Evolutionary conservation across 768 basidiomycete species (phyloP), one percentile per base, ranked within the genome.

Genomic region (Podaxis sp.): DNA sequence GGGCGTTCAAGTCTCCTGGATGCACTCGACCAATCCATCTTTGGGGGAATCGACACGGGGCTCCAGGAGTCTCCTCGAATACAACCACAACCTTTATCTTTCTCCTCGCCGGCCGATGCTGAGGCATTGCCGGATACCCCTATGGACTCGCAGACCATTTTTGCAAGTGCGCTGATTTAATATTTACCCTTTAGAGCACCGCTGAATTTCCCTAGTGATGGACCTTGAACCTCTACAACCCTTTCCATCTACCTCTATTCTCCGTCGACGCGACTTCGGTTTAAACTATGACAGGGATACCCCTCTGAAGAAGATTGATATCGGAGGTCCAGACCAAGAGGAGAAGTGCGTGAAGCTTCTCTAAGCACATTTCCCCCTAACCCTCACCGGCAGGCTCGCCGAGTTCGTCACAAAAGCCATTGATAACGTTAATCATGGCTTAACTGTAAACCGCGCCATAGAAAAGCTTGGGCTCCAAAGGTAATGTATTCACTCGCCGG

Each of bases 381-480:
- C 38, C 37, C 12, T 56, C 50, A 56, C 46, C 63, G 52, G 24
- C 66, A 88, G 87, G 60, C 73, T 89, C 72, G 84, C 83, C 2
- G 85, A 87, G 49, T 89, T 89, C 62, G 85, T 89, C 2, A 82
- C 84, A 2, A 79, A 70, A 56, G 78, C 83, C 1, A 85, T 89
- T 30, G 84, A 88, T 61, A 87, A 85, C 56, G 73, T 82, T 0
- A 80, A 80, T 46, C 79, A 85, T 58, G 82, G 81, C 11, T 68
- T 86, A 30, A 80, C 82, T 0, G 84, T 87, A 4, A 73, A 79
- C 63, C 76, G 76, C 17, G 85, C 84, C 0, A 81, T 84, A 78
- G 72, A 82, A 41, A 78, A 80, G 17, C 77, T 89, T 12, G 82
- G 80, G 1, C 71, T 89, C 11, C 69, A 74, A 68, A 74, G 78